Percentiles rank a stretch among this genome's conserved stretches.
Conservation (phyloP, 2,329 filamentous ascomycete genomes). For the Fusarium napiforme region DNA sequence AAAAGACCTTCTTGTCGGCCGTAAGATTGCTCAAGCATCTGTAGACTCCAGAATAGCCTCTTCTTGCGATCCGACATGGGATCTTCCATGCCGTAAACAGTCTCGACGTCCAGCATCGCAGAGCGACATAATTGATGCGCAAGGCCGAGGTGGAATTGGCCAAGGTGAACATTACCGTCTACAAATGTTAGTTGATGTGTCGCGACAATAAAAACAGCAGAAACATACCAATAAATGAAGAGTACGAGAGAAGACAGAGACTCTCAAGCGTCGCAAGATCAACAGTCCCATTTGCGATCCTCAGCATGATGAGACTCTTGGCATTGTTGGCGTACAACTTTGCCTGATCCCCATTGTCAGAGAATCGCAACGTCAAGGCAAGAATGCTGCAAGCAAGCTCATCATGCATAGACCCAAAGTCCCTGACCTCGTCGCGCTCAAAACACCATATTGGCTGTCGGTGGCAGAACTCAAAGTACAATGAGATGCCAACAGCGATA, state of each 20-base stretch:
- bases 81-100: constrained; percentile 51
- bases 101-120: constrained; percentile 59
- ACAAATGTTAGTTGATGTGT: background rate
- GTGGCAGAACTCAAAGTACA: constrained; percentile 58
- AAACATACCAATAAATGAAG: constrained; percentile 59
- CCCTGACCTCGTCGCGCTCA: constrained; percentile 54
- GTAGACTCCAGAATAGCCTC: constrained; percentile 62
- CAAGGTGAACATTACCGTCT: constrained; percentile 62
- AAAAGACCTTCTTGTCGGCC: constrained; percentile 59
- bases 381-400: constrained; percentile 56
- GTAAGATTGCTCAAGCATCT: constrained; percentile 61
- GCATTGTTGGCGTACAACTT: constrained; percentile 53
- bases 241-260: constrained; percentile 61
- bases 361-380: constrained; percentile 54
- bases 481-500: constrained; percentile 49
- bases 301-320: constrained; percentile 58
- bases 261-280: constrained; percentile 62
- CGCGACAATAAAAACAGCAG: background rate
- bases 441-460: constrained; percentile 59
- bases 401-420: constrained; percentile 50
- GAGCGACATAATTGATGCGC: constrained; percentile 62
- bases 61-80: constrained; percentile 57
- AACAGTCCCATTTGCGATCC: constrained; percentile 62
- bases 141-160: constrained; percentile 62
- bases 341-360: constrained; percentile 48